These are phyloP conservation scores for Gentiana dahurica DNA, from an alignment of 257 asterid species.

Conservation along the genomic window DNA sequence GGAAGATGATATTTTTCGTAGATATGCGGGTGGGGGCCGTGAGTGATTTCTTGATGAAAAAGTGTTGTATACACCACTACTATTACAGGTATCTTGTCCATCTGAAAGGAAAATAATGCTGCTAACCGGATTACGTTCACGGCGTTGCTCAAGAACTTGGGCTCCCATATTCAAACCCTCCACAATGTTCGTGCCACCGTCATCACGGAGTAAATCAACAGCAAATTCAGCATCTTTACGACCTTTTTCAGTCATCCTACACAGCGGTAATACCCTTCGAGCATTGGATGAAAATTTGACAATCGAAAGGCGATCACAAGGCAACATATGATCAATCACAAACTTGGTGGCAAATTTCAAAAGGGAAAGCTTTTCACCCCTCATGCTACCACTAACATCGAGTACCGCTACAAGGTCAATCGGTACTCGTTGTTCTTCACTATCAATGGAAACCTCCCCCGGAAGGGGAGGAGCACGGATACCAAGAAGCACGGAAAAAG, in stretches of 20 bases:
- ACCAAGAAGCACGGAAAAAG: conserved; percentile 31
- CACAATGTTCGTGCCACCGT: conserved; percentile 28
- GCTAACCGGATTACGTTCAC: conserved; percentile 21
- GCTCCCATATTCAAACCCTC: conserved; percentile 24
- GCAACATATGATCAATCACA: conserved; percentile 24
- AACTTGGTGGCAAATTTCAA: conserved; percentile 21
- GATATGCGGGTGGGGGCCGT: no score
- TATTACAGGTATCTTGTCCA: conserved; percentile 24
- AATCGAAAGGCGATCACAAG: conserved; percentile 13
- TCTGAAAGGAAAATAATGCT: conserved; percentile 34
- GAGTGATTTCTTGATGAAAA: neutral
- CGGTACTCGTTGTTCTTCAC: conserved; percentile 18
- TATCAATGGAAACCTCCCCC: no score
- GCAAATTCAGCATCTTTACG: conserved; percentile 24
- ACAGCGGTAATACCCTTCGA: no score
- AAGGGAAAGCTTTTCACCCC: conserved; percentile 22
- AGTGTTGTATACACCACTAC: neutral
- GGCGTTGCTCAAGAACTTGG: conserved; percentile 24
- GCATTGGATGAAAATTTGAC: no score
- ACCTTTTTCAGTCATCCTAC: conserved; percentile 6
- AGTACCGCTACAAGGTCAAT: conserved; percentile 34
- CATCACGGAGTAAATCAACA: conserved; percentile 15
- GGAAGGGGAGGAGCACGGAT: conserved; percentile 22
- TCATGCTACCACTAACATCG: conserved; percentile 18
- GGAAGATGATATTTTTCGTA: no score